phyloP scores from a whole-genome alignment of 352 stramenopile genomes.

The Pythium insidiosum region DNA sequence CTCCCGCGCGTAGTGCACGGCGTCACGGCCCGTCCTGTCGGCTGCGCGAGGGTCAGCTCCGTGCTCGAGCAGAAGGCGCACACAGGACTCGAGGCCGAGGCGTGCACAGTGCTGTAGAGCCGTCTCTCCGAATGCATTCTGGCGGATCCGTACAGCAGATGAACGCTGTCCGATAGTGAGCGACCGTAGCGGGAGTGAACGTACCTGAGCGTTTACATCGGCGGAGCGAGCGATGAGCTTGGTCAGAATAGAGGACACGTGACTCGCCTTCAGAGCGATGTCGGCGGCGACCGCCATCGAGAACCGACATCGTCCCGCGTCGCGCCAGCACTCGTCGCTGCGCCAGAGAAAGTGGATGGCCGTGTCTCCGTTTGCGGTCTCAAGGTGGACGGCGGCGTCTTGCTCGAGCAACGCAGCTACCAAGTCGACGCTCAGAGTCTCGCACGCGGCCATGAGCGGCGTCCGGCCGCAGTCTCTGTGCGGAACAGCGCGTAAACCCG shows the following conservation, averaged over 20 bases:
- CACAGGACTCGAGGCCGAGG: conserved; percentile 43
- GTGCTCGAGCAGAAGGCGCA: conserved; percentile 39
- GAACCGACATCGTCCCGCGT: not conserved
- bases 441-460: conserved; percentile 64
- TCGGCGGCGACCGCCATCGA: conserved; percentile 23
- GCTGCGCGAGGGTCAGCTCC: conserved; percentile 19
- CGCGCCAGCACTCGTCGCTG: conserved; percentile 30
- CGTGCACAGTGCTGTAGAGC: conserved; percentile 43
- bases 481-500: conserved; percentile 3
- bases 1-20: conserved; percentile 32
- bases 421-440: conserved; percentile 36
- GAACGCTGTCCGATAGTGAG: no score
- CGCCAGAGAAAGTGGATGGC: conserved; percentile 60
- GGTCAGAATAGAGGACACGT: conserved; percentile 28
- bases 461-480: conserved; percentile 37
- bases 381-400: conserved; percentile 34
- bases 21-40: conserved; percentile 32
- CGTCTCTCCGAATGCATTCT: conserved; percentile 66
- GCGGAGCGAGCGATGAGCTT: conserved; percentile 21
- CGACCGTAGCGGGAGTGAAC: no score
- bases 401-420: conserved; percentile 36
- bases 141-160: no score
- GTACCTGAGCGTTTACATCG: conserved; percentile 52
- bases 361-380: conserved; percentile 58
- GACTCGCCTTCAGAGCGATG: conserved; percentile 23